Conservation (phyloP, 257 asterid species). For the Solanum corneliomulleri region DNA sequence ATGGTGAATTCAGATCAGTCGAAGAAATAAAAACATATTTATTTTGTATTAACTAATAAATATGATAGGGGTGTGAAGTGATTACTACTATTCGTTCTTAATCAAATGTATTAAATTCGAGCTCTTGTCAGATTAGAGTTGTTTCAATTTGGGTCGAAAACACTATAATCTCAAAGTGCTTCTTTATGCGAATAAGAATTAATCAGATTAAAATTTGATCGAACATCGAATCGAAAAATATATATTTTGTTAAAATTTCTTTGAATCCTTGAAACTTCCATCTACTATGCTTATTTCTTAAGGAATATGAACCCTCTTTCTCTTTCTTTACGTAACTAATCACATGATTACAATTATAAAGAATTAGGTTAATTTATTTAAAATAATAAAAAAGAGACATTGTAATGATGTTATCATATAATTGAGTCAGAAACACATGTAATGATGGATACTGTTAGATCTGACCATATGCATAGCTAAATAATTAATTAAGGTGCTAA, state of each 20-base stretch:
- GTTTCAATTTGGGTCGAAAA: not conserved
- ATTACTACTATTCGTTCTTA: not conserved
- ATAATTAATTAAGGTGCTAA: not conserved
- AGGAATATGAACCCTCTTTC: not conserved
- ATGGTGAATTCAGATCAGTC: not conserved
- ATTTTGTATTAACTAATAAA: not conserved
- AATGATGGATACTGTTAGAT: not conserved
- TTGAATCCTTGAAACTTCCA: not conserved
- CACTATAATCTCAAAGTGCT: not conserved
- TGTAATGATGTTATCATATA: not conserved
- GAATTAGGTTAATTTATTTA: not conserved
- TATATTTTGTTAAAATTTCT: too few species aligned
- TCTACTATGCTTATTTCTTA: not conserved
- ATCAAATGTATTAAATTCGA: not conserved
- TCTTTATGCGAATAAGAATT: accelerated
- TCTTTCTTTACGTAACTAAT: not conserved
- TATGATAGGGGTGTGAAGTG: not conserved
- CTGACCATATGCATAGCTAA: not conserved
- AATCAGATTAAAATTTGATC: accelerated
- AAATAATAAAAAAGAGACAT: not conserved
- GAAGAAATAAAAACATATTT: not conserved
- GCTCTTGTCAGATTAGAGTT: accelerated
- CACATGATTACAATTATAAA: not conserved
- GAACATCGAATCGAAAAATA: not conserved
- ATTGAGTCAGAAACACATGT: conserved; percentile 1